These are phyloP conservation scores for Cutaneotrichosporon cavernicola DNA, from an alignment of 1,284 basidiomycete species.

Conservation along the genomic window DNA sequence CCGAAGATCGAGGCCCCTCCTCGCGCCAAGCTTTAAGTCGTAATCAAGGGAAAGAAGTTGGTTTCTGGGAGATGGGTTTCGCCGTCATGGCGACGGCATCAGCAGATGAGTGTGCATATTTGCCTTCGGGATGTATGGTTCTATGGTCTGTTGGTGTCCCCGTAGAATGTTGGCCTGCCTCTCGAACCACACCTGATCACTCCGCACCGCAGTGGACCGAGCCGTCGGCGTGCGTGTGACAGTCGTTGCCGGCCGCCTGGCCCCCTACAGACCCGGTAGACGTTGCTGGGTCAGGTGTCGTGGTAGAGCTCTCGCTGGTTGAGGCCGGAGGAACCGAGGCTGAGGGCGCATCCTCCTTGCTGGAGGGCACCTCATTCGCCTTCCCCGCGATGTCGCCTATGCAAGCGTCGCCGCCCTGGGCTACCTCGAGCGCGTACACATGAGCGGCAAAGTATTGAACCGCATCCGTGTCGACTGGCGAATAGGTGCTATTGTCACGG, in stretches of 20 bases:
- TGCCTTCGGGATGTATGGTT: neutral
- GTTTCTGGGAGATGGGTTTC: neutral
- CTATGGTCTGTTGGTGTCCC: neutral
- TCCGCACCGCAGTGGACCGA: conserved; percentile 16
- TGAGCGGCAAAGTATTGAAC: conserved; percentile 54
- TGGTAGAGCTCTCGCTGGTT: neutral
- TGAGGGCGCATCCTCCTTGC: neutral
- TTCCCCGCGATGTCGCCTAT: conserved; percentile 32
- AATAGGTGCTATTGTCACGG: conserved; percentile 41
- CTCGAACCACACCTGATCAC: neutral
- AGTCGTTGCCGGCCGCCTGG: conserved; percentile 27
- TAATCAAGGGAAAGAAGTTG: neutral
- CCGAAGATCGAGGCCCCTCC: conserved; percentile 2
- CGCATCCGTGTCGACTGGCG: conserved; percentile 50
- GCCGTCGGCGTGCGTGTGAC: conserved; percentile 40
- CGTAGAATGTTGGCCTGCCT: neutral
- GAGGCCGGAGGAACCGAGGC: conserved; percentile 14
- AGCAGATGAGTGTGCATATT: neutral
- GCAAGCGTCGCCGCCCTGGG: conserved; percentile 44
- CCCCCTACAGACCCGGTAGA: conserved; percentile 19
- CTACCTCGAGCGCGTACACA: conserved; percentile 49
- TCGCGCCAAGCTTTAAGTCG: neutral
- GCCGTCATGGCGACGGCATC: no score
- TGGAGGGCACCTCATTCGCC: neutral
- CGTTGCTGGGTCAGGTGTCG: neutral